Base-by-base conservation (phyloP, 164 flowering plant genomes). In the Chloranthus sessilifolius region DNA sequence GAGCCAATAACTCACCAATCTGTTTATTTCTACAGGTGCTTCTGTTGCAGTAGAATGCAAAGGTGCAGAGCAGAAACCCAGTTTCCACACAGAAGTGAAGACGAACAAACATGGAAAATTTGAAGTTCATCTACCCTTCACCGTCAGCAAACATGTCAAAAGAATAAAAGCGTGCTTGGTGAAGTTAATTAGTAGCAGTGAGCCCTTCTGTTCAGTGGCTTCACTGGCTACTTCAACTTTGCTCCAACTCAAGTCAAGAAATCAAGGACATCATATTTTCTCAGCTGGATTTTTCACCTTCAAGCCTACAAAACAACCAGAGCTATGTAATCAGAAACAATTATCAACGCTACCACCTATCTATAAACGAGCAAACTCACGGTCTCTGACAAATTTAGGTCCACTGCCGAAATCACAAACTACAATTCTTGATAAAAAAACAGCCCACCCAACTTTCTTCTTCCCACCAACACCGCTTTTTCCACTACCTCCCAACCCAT, bases 201-300 rank as follows among this genome's bases (percentile, higher is more conserved):
- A 85, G 47, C 86, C 92, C 1, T 65, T 55, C 48, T 91, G 96
- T 49, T 63, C 86, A 2, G 77, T 82, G 58, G 85, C 90, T 30
- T 75, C 96, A 6, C 52, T 77, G 3, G 78, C 85, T 5, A 64
- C 69, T 35, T 77, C 88, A 2, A 70, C 90, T 10, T 50, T 63
- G 1, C 71, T 84, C 25, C 81, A 55, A 45, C 74, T 77, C 43
- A 76, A 75, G 58, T 74, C 81, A 21, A 73, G 70, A 62, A 69
- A 72, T 50, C 56, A 69, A 37, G 79, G 81, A 39, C 60, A 44
- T 1, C 78, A 76, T 51, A 64, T 76, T 7, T 85, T 70, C 72
- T 81, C 83, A 22, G 79, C 76, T 19, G 81, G 76, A 23, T 64
- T 68, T 58, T 66, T 76, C 76, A 68, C 74, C n/a, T 76, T 76